Base-by-base conservation (phyloP, 768 basidiomycete species). In the Trametes maxima region DNA sequence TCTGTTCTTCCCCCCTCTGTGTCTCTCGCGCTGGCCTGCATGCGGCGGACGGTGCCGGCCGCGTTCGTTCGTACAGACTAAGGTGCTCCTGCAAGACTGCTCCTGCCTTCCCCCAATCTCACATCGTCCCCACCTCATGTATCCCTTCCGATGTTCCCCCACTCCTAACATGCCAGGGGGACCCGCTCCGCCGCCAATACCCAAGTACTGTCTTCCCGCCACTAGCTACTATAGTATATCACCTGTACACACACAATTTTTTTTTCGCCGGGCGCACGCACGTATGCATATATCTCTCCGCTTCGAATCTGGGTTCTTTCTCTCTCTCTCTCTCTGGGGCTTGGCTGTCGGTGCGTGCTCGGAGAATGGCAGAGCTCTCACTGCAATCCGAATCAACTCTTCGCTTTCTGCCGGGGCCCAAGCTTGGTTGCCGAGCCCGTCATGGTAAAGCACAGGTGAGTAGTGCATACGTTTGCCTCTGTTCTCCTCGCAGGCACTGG, bases 181-280 rank as follows among this genome's bases (percentile, higher is more conserved):
- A 33, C 8, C 28, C 28, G 28, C 28, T 33, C 28, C 28, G 28
- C 28, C 28, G 28, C 8, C 28, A 8, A 33, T 33, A 33, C 28
- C 28, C 28, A 33, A 33, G 8, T 33, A 33, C 28, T 33, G 28
- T 33, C 28, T 8, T 33, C 28, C 28, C 8, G 28, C 28, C 28
- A 33, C 28, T 33, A 8, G 28, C 28, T 33, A 33, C 28, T 33
- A 33, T 33, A 33, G 28, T 33, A 33, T 33, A 47, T 28, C 61
- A 62, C 57, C 56, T 62, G 61, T 62, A 57, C 45, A 62, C 61
- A 57, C 45, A 62, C 61, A 62, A 35, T 13, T 55, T 17, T 24
- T 39, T 43, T 44, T 42, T 60, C 49, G n/a, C 53, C 47, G 50
- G 50, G 43, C 46, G 55, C 56, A 57, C 50, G 54, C 54, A 62